Conservation (phyloP, 441 rosid genomes). For the Macaranga tanarius region DNA sequence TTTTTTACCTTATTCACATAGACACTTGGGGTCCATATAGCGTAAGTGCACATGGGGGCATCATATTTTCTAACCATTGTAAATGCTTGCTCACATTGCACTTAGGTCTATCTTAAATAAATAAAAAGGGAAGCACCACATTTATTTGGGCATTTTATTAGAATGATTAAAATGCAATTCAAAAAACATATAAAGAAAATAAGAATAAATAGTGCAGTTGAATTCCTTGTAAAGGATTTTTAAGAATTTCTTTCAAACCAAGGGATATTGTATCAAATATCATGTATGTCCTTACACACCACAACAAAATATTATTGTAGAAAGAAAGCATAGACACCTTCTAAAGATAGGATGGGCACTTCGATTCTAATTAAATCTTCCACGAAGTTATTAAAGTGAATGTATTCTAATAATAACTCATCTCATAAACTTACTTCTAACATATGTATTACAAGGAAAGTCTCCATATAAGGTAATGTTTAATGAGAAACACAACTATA, state of each 20-base stretch:
- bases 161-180: no score
- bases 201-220: background rate
- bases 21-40: background rate
- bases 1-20: background rate
- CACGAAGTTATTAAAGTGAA: background rate
- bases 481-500: background rate
- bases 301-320: background rate
- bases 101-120: background rate
- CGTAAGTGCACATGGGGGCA: accelerated
- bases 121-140: background rate
- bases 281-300: background rate
- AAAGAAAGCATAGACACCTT: background rate
- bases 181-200: no score
- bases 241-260: background rate
- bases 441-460: background rate
- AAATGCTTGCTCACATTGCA: background rate
- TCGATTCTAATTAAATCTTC: background rate
- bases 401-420: background rate
- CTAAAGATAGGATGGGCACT: background rate
- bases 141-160: background rate
- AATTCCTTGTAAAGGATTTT: no score
- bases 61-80: background rate
- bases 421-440: background rate
- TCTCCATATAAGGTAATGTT: background rate
- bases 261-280: background rate